Evolutionary conservation across 179 eudicot genomes (phyloP), one percentile per base, ranked within the genome.

Genomic region (Kewa caespitosa): DNA sequence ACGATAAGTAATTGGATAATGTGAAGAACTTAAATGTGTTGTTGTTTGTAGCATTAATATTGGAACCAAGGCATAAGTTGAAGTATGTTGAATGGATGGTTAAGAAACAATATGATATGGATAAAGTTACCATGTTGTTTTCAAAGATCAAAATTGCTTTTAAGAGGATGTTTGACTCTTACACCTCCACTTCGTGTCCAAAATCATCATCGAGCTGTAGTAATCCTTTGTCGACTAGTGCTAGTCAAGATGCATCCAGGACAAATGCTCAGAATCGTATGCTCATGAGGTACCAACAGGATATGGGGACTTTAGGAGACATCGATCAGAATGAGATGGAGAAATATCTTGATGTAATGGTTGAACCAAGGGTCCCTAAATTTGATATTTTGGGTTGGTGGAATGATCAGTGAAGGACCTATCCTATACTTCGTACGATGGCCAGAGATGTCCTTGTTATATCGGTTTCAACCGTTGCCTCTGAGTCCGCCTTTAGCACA

Each of bases 331-430:
- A 1, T 38, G 54, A 73, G 67, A 59, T 59, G 30, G 76, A 55
- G 2, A 55, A 72, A 23, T 72, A 72, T 31, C 38, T 59, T 13
- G 52, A 13, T 36, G 76, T 57, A 12, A 37, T 25, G 13, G 14
- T 55, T 37, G 76, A 72, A n/a, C 55, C 67, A 5, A 4, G 17
- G 18, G 68, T 12, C 28, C 14, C 12, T 2, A 41, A 7, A 17
- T 73, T 73, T 73, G 30, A 73, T 13, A 73, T 59, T 30, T 41
- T 60, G 28, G 9, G 6, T 27, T 73, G 68, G 68, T 73, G 76
- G 75, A 74, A n/a, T 61, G 69, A 74, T 60, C 23, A 27, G 12
- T 11, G 43, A 60, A 74, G 42, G 31, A 60, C 69, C 31, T 62
- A 38, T 25, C 69, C 20, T 7, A 28, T 46, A 6, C 72, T 69